Evolutionary conservation across 1,139 yeast genomes (phyloP).

Genomic region (Suhomyces chickasaworum): DNA sequence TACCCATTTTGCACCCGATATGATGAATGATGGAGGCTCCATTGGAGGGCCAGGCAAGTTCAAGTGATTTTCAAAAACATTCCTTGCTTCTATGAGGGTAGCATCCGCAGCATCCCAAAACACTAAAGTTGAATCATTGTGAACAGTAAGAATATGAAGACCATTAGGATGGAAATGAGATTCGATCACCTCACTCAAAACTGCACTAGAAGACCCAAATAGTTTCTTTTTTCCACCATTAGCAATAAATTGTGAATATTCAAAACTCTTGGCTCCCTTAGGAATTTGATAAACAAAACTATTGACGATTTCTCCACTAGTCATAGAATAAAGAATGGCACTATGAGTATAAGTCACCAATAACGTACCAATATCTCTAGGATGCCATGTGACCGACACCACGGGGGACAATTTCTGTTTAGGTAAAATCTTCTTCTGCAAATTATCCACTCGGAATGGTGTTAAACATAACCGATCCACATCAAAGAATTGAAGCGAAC

Average conservation of each 20-base stretch:
- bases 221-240: slow-evolving; percentile 49
- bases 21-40: slow-evolving; percentile 23
- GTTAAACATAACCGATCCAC: slow-evolving; percentile 75
- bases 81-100: slow-evolving; percentile 70
- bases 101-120: slow-evolving; percentile 93
- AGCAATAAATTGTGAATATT: slow-evolving; percentile 30
- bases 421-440: slow-evolving; percentile 61
- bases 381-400: slow-evolving; percentile 72
- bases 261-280: slow-evolving; percentile 38
- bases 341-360: slow-evolving; percentile 72
- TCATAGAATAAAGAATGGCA: slow-evolving; percentile 70
- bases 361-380: slow-evolving; percentile 81
- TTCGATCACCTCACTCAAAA: slow-evolving; percentile 54
- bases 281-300: slow-evolving; percentile 57
- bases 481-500: slow-evolving; percentile 74
- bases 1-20: slow-evolving; percentile 61
- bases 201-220: slow-evolving; percentile 44
- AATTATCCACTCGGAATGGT: slow-evolving; percentile 67
- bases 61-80: slow-evolving; percentile 64
- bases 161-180: slow-evolving; percentile 95
- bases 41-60: slow-evolving; percentile 50
- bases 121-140: slow-evolving; percentile 78
- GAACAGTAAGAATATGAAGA: slow-evolving; percentile 74
- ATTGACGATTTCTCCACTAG: slow-evolving; percentile 57
- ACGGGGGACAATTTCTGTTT: slow-evolving; percentile 61